These are phyloP conservation scores for Hypoxylon lienhwacheense DNA, from an alignment of 495 filamentous ascomycete genomes.

Conservation along the genomic window DNA sequence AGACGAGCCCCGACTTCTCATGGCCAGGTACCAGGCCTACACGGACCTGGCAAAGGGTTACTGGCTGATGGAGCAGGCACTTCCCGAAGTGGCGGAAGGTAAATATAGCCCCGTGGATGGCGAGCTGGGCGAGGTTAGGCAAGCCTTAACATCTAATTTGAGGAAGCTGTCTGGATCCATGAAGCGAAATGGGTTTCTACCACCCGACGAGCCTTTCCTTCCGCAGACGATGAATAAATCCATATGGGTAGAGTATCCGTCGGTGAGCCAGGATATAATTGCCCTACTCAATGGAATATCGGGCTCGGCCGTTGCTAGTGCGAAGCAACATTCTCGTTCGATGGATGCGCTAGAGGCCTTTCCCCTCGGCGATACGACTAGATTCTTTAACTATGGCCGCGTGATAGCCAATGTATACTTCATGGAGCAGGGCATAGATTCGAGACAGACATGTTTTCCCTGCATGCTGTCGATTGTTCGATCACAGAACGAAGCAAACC, in stretches of 20 bases:
- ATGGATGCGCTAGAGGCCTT: conserved; percentile 65
- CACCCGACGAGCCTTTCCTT: conserved; percentile 63
- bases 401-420: conserved; percentile 71
- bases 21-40: conserved; percentile 65
- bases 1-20: conserved; percentile 41
- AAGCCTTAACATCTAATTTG: conserved; percentile 62
- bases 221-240: conserved; percentile 68
- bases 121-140: conserved; percentile 55
- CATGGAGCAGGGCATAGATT: conserved; percentile 66
- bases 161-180: conserved; percentile 77
- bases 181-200: conserved; percentile 75
- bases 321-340: conserved; percentile 36
- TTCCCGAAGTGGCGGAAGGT: conserved; percentile 54
- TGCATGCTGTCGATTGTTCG: conserved; percentile 74
- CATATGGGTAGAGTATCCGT: conserved; percentile 75
- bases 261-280: conserved; percentile 66
- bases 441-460: conserved; percentile 64
- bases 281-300: conserved; percentile 64
- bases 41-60: conserved; percentile 79
- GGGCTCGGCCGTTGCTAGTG: conserved; percentile 49
- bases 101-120: conserved; percentile 39
- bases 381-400: conserved; percentile 72
- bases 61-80: conserved; percentile 73
- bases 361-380: conserved; percentile 69
- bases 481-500: conserved; percentile 63